Evolutionary conservation across 2,329 filamentous ascomycete genomes (phyloP).

Genomic region (Clonostachys solani): DNA sequence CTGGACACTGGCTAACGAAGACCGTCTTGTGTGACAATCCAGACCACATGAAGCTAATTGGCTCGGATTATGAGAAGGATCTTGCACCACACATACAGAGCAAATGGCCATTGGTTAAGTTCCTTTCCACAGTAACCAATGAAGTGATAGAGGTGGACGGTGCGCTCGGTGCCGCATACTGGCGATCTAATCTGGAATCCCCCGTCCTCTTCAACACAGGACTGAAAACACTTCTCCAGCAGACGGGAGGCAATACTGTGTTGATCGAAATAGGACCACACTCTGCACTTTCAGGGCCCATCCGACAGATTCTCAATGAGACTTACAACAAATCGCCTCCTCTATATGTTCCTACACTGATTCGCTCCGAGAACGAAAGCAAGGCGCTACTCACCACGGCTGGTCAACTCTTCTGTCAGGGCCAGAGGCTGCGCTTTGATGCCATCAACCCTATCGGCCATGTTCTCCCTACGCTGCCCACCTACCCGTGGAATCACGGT

Average conservation of each 20-base stretch:
- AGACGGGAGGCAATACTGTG: constrained; percentile 11
- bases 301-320: constrained; percentile 24
- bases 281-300: constrained; percentile 33
- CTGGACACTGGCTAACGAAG: too few relatives aligned
- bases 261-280: constrained; percentile 28
- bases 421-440: too few relatives aligned
- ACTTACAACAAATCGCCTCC: constrained; percentile 21
- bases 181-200: constrained; percentile 11
- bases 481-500: constrained; percentile 34
- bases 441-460: constrained; percentile 29
- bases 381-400: constrained; percentile 30
- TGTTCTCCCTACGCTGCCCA: constrained; percentile 19
- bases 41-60: not conserved
- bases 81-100: not conserved
- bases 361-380: constrained; percentile 17
- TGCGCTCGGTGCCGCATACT: constrained; percentile 7
- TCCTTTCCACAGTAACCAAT: not conserved
- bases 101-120: not conserved
- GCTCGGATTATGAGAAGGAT: not conserved
- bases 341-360: not conserved
- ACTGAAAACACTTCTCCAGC: constrained; percentile 7
- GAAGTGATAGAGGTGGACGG: not conserved
- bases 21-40: too few relatives aligned
- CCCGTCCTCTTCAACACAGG: constrained; percentile 4
- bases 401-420: constrained; percentile 17